A percentile compares a stretch with the other conserved stretches of the same genome.
Evolutionary conservation across 257 asterid species (phyloP).

Genomic region (Nemophila menziesii): DNA sequence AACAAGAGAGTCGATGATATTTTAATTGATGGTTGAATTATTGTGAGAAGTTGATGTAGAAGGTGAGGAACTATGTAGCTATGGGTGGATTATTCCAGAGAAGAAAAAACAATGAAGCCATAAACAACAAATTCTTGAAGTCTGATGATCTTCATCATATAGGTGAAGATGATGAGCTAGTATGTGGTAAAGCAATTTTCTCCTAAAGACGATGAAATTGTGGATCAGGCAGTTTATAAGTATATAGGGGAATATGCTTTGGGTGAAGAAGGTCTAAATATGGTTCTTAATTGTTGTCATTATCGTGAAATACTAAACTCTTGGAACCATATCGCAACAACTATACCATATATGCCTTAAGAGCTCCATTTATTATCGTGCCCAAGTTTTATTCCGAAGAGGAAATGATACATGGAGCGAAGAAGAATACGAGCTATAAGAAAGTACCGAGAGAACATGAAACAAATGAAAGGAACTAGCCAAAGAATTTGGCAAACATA

Average conservation of each 20-base stretch:
- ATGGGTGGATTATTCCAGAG: too few species aligned
- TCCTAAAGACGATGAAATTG: conserved; percentile 17
- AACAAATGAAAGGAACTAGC: conserved; percentile 17
- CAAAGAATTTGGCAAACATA: conserved; percentile 18
- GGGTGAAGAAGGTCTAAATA: conserved; percentile 21
- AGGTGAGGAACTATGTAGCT: too few species aligned
- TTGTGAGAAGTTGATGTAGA: too few species aligned
- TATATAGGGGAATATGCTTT: conserved; percentile 14
- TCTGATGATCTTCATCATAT: too few species aligned
- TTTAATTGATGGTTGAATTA: too few species aligned
- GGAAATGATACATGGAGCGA: conserved; percentile 17
- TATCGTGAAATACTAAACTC: conserved; percentile 12
- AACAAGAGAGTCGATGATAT: too few species aligned
- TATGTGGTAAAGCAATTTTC: conserved; percentile 18
- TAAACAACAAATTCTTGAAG: too few species aligned
- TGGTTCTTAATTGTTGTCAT: conserved; percentile 16
- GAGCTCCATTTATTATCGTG: conserved; percentile 10
- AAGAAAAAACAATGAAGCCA: too few species aligned
- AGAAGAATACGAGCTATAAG: conserved; percentile 15
- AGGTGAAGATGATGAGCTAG: neutral
- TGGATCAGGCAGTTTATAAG: conserved; percentile 14
- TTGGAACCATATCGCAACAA: conserved; percentile 19
- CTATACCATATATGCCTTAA: conserved; percentile 15
- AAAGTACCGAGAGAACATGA: conserved; percentile 3
- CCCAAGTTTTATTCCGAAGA: conserved; percentile 17